phyloP scores from a whole-genome alignment of 2,329 filamentous ascomycete species.

The Didymella pomorum region DNA sequence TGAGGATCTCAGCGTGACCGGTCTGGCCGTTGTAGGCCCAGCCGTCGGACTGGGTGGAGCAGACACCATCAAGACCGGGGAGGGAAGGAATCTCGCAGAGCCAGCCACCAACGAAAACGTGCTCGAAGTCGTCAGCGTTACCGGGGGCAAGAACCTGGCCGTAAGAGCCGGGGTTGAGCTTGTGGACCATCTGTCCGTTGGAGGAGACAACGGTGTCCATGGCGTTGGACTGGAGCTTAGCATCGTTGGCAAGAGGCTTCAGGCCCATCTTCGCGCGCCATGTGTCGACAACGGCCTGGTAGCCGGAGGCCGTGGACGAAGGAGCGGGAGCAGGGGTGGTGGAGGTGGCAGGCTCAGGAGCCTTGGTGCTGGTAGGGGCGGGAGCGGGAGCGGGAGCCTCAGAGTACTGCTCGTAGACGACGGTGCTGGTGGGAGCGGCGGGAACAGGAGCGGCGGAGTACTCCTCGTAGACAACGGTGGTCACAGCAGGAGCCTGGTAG shows the following conservation, averaged over 20 bases:
- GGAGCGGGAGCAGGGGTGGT: slow-evolving; percentile 18
- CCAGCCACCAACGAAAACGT: slow-evolving; percentile 47
- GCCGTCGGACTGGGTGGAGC: slow-evolving; percentile 34
- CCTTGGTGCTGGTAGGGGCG: slow-evolving; percentile 18
- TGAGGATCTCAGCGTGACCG: slow-evolving; percentile 46
- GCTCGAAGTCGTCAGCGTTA: slow-evolving; percentile 33
- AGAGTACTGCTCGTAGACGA: slow-evolving; percentile 17
- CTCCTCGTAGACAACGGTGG: slow-evolving; percentile 22
- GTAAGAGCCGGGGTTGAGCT: slow-evolving; percentile 41
- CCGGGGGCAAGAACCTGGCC: slow-evolving; percentile 44
- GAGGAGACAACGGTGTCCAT: slow-evolving; percentile 32
- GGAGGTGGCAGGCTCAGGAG: slow-evolving; percentile 23
- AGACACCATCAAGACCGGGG: slow-evolving; percentile 37
- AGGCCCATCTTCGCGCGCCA: slow-evolving; percentile 44
- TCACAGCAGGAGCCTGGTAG: slow-evolving; percentile 15
- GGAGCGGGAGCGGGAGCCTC: slow-evolving; percentile 22
- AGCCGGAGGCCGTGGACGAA: slow-evolving; percentile 27
- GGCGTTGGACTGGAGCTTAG: slow-evolving; percentile 40
- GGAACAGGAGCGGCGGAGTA: slow-evolving; percentile 12
- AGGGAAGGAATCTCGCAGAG: slow-evolving; percentile 45
- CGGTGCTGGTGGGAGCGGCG: slow-evolving; percentile 5
- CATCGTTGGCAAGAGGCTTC: slow-evolving; percentile 24
- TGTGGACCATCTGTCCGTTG: slow-evolving; percentile 43
- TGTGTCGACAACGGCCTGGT: slow-evolving; percentile 38
- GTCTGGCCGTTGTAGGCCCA: slow-evolving; percentile 43